These are phyloP conservation scores for Penicillium aurantiogriseum DNA, from an alignment of 2,329 filamentous ascomycete genomes.

Conservation along the genomic window DNA sequence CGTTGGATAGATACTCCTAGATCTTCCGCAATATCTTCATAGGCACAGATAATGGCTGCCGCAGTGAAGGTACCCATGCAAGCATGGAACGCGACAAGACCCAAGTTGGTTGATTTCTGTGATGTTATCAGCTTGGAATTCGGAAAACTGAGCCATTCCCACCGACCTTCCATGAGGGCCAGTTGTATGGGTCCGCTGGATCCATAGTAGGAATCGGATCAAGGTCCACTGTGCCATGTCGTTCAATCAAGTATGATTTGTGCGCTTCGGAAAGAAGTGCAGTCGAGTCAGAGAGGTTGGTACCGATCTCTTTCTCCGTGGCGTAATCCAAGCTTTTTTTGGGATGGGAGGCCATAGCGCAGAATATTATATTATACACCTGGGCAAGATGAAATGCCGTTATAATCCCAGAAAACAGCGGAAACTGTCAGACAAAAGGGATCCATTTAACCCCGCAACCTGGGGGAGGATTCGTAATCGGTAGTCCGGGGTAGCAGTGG, in stretches of 20 bases:
- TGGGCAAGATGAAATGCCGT: not conserved
- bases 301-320: not conserved
- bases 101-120: conserved; percentile 53
- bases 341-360: not conserved
- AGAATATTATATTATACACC: not conserved
- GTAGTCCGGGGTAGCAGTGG: not conserved
- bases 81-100: conserved; percentile 57
- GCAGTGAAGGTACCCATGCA: conserved; percentile 59
- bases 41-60: conserved; percentile 55
- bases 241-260: conserved; percentile 19
- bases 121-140: conserved; percentile 1
- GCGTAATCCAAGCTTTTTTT: not conserved
- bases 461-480: not conserved
- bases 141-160: not conserved
- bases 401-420: not conserved
- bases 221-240: conserved; percentile 54
- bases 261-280: not conserved
- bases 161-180: conserved; percentile 50
- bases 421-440: not conserved
- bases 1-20: conserved; percentile 50
- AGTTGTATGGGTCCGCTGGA: conserved; percentile 56
- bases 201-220: conserved; percentile 52
- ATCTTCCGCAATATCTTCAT: conserved; percentile 53
- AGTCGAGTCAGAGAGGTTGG: not conserved
- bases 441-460: not conserved